A percentile compares a stretch with the other conserved stretches of the same genome.
Conservation (phyloP, 768 basidiomycete genomes). For the Phylloporus rhodoxanthus region DNA sequence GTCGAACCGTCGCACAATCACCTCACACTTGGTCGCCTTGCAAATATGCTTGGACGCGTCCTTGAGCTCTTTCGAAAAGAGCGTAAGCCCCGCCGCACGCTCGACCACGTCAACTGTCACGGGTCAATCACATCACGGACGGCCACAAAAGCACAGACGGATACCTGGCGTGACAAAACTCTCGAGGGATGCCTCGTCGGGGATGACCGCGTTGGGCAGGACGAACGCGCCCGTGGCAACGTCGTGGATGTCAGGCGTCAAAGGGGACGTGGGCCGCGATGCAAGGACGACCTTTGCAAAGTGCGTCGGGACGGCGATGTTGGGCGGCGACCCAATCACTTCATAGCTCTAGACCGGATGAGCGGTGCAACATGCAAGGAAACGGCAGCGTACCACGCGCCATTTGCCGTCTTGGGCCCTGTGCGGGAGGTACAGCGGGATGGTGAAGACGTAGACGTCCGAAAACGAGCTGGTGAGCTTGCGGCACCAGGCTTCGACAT, state of each 20-base stretch:
- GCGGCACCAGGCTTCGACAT: conserved; percentile 93
- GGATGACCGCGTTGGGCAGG: conserved; percentile 88
- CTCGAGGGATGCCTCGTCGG: conserved; percentile 75
- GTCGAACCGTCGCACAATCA: conserved; percentile 85
- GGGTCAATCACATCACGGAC: no score
- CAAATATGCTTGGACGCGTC: conserved; percentile 77
- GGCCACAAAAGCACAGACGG: neutral
- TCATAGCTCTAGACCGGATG: conserved; percentile 64
- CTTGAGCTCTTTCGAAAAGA: conserved; percentile 85
- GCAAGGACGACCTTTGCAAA: conserved; percentile 94
- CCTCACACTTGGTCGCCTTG: conserved; percentile 80
- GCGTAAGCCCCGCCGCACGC: conserved; percentile 75
- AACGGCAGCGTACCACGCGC: conserved; percentile 65
- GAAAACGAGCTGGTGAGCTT: conserved; percentile 79
- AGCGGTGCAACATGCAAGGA: no score
- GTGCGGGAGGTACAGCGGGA: conserved; percentile 92
- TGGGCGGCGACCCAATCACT: conserved; percentile 90
- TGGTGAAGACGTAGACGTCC: conserved; percentile 96
- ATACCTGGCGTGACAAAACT: conserved; percentile 78
- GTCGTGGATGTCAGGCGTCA: conserved; percentile 64
- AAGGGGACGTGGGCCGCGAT: conserved; percentile 67
- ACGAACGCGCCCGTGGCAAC: conserved; percentile 91
- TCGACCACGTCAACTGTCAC: conserved; percentile 84
- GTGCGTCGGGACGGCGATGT: conserved; percentile 91
- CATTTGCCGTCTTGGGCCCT: conserved; percentile 87